These are phyloP conservation scores for Populus hybrid DNA, from an alignment of 441 rosid genomes.

Conservation along the genomic window DNA sequence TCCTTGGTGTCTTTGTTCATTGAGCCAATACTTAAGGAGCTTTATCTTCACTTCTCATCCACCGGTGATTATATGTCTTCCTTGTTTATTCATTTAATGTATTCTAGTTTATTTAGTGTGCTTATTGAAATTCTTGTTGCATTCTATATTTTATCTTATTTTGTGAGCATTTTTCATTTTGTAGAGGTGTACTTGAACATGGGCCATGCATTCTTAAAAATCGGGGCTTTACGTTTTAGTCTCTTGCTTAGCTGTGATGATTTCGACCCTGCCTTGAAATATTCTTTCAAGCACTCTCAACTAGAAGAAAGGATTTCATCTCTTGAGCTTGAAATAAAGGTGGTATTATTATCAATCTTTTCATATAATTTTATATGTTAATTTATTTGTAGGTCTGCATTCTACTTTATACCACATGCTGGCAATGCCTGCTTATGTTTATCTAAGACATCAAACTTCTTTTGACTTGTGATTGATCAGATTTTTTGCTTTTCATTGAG, in stretches of 20 bases:
- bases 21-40: slow-evolving; percentile 57
- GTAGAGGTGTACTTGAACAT: slow-evolving; percentile 50
- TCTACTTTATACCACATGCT: background rate
- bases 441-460: background rate
- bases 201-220: slow-evolving; percentile 70
- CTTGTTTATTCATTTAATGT: background rate
- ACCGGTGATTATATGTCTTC: slow-evolving; percentile 34
- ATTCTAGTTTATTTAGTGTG: background rate
- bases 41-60: slow-evolving; percentile 47
- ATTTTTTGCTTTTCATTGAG: background rate
- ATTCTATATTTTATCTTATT: background rate
- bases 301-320: slow-evolving; percentile 56
- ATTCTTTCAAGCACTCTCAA: slow-evolving; percentile 54
- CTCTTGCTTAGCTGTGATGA: slow-evolving; percentile 65
- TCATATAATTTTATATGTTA: background rate
- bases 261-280: slow-evolving; percentile 83
- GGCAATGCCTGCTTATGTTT: background rate
- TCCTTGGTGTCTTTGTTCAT: slow-evolving; percentile 42
- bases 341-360: slow-evolving; percentile 20
- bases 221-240: slow-evolving; percentile 73
- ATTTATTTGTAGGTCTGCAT: background rate
- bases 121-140: background rate
- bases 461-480: background rate
- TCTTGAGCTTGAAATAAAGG: slow-evolving; percentile 79
- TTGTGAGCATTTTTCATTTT: background rate